These are phyloP conservation scores for Cucurbitaria berberidis DNA, from an alignment of 2,329 filamentous ascomycete species.

Conservation along the genomic window DNA sequence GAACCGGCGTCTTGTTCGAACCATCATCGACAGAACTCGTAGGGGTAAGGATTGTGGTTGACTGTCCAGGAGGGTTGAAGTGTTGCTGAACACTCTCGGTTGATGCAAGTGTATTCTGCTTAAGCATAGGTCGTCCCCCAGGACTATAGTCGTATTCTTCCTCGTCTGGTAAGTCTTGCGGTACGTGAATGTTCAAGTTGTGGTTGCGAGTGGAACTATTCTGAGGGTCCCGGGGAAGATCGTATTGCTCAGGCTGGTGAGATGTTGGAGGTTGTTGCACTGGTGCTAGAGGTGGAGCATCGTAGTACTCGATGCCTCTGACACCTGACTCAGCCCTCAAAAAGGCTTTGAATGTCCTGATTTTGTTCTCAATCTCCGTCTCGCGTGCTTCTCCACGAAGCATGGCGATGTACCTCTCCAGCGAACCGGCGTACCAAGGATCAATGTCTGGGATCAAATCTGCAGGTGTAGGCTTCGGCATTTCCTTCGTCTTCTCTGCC, in stretches of 20 bases:
- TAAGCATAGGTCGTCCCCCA: constrained; percentile 58
- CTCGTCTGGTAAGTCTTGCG: constrained; percentile 10
- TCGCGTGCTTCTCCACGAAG: constrained; percentile 57
- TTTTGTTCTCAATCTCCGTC: constrained; percentile 58
- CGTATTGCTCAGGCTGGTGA: constrained; percentile 5
- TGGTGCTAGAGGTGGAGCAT: constrained; percentile 26
- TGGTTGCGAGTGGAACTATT: constrained; percentile 13
- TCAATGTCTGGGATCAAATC: constrained; percentile 60
- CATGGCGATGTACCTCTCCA: constrained; percentile 62
- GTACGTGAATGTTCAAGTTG: constrained; percentile 28
- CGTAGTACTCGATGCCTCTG: constrained; percentile 54
- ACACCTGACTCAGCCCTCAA: constrained; percentile 42
- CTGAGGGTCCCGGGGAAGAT: constrained; percentile 5
- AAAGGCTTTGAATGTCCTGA: constrained; percentile 60
- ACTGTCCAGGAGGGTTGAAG: constrained; percentile 30
- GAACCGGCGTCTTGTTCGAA: constrained; percentile 39
- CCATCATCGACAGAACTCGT: constrained; percentile 45
- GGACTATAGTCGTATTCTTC: constrained; percentile 56
- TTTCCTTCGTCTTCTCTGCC: constrained; percentile 32
- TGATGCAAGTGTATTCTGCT: constrained; percentile 22
- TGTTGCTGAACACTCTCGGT: constrained; percentile 21
- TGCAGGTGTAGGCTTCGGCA: constrained; percentile 29
- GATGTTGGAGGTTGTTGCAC: constrained; percentile 2
- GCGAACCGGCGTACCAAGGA: constrained; percentile 62
- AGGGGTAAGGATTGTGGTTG: constrained; percentile 42